Evolutionary conservation across 2,329 filamentous ascomycete genomes (phyloP).

Genomic region (Verticillium alfalfae): DNA sequence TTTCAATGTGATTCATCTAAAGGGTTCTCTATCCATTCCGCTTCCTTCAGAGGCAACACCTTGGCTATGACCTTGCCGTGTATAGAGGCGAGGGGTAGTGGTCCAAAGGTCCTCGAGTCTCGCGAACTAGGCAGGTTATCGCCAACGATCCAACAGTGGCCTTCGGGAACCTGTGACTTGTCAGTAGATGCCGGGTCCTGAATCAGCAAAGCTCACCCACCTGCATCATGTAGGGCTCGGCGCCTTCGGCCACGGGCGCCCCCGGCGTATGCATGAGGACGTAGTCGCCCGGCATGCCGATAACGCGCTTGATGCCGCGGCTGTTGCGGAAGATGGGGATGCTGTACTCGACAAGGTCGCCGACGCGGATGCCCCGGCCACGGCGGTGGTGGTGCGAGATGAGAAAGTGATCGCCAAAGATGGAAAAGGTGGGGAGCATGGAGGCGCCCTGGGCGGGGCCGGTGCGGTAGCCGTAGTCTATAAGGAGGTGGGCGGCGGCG

Average conservation of each 20-base stretch:
- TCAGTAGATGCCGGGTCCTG: not conserved
- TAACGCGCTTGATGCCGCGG: constrained; percentile 71
- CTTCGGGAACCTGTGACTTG: constrained; percentile 67
- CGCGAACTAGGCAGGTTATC: constrained; percentile 81
- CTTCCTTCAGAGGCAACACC: constrained; percentile 45
- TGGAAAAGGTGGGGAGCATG: constrained; percentile 81
- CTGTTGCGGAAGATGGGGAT: constrained; percentile 62
- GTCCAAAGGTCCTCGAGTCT: constrained; percentile 83
- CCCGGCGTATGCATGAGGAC: constrained; percentile 61
- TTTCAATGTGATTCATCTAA: not conserved
- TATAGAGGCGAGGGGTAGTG: constrained; percentile 78
- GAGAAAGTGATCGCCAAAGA: constrained; percentile 62
- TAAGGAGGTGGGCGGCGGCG: constrained; percentile 43
- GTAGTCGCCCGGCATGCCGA: constrained; percentile 72
- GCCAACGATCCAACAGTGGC: constrained; percentile 86
- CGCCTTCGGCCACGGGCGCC: constrained; percentile 19
- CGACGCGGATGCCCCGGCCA: constrained; percentile 63
- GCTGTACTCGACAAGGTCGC: constrained; percentile 75
- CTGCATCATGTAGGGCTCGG: constrained; percentile 56
- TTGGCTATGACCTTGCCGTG: constrained; percentile 74
- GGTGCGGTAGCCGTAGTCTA: constrained; percentile 57
- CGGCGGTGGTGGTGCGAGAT: constrained; percentile 62
- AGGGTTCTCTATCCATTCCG: constrained; percentile 37
- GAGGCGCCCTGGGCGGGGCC: constrained; percentile 65
- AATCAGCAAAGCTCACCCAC: constrained; percentile 31